Base-by-base conservation (phyloP, 1,284 basidiomycete genomes). In the Melampsora larici-populina region DNA sequence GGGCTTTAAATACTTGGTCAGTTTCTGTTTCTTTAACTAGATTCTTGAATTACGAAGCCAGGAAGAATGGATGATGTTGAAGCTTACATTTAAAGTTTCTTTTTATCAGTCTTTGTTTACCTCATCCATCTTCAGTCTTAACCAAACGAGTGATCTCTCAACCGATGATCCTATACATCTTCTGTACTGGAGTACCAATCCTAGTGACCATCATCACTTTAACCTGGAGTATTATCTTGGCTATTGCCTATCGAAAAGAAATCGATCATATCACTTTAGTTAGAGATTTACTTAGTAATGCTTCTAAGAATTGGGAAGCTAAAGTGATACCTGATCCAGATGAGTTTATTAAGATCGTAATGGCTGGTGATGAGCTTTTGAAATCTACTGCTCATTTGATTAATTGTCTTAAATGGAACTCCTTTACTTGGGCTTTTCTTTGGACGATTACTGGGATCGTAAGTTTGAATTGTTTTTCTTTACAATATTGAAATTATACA, bases 1-100 rank as follows among this genome's bases (percentile, higher is more conserved):
- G 72, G 7, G 72, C 72, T n/a, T 55, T 74, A 48, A 74, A 64
- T 49, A 74, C 72, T 26, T 74, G 72, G 72, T 74, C 2, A 74
- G 72, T 43, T 13, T 5, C 13, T 36, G n/a, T n/a, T 49, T 73
- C 29, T 64, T 46, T n/a, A n/a, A n/a, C n/a, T n/a, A n/a, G n/a
- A n/a, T n/a, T n/a, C n/a, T n/a, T n/a, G n/a, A n/a, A n/a, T n/a
- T n/a, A n/a, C n/a, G n/a, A n/a, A n/a, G n/a, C n/a, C n/a, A n/a
- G n/a, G n/a, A n/a, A n/a, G n/a, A n/a, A n/a, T n/a, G n/a, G n/a
- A n/a, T n/a, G n/a, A n/a, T n/a, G n/a, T n/a, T n/a, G 5, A n/a
- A 29, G 26, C 17, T 73, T 29, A 26, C 17, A 7, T 64, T 64
- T 5, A 18, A 49, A n/a, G n/a, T n/a, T 29, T 7, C 26, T 49